phyloP scores from a whole-genome alignment of 2,329 filamentous ascomycete genomes.

The Immersiporthe knoxdaviesiana region DNA sequence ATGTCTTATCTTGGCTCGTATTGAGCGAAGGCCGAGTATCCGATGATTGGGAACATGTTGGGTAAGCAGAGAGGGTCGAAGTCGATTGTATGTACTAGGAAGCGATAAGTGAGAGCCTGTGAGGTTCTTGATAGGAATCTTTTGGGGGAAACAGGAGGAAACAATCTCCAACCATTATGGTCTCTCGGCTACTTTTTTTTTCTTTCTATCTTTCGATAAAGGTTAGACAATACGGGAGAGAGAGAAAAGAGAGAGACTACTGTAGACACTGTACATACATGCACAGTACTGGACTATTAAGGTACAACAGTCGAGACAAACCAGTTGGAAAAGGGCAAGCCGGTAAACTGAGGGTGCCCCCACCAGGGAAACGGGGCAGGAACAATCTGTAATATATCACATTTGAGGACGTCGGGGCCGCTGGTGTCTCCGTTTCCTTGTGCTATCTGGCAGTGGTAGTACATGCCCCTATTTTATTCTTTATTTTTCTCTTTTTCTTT shows the following conservation, averaged over 20 bases:
- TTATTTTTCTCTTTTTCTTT: no score
- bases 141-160: no score
- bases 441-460: background rate
- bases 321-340: background rate
- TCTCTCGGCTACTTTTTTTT: no score
- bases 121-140: no score
- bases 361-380: background rate
- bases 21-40: background rate
- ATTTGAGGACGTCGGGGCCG: background rate
- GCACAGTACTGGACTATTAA: no score
- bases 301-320: background rate
- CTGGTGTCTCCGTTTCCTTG: background rate
- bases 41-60: background rate
- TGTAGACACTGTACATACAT: background rate
- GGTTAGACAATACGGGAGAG: background rate
- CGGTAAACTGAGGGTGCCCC: background rate
- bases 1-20: conserved; percentile 6
- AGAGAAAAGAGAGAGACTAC: background rate
- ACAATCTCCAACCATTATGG: no score
- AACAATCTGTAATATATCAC: background rate
- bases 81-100: no score
- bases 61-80: background rate
- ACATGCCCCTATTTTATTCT: no score
- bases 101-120: no score
- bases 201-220: no score